Evolutionary conservation across 129 eudicot species (phyloP).

Genomic region (Lonicera japonica): DNA sequence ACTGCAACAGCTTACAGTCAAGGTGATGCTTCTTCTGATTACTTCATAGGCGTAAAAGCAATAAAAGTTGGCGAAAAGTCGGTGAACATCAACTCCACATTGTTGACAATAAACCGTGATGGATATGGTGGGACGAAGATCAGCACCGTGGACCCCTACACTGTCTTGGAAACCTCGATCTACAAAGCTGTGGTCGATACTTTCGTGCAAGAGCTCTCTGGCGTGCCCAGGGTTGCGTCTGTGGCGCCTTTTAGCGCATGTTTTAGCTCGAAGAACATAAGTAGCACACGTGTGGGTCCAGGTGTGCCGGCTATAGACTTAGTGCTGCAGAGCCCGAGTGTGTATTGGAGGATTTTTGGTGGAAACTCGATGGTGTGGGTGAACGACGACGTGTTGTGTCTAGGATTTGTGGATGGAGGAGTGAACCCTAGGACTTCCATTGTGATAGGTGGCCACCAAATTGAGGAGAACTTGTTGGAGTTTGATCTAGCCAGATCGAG

Average conservation of each 20-base stretch:
- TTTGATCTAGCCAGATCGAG: slow-evolving; percentile 19
- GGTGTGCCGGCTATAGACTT: slow-evolving; percentile 32
- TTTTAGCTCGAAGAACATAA: slow-evolving; percentile 15
- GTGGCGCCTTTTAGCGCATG: slow-evolving; percentile 27
- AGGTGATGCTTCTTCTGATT: slow-evolving; percentile 11
- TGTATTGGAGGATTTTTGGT: slow-evolving; percentile 30
- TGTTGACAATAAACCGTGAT: slow-evolving; percentile 5
- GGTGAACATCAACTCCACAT: not conserved
- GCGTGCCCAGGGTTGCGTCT: slow-evolving; percentile 23
- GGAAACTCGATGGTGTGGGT: slow-evolving; percentile 37
- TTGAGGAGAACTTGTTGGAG: slow-evolving; percentile 31
- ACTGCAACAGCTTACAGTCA: not conserved
- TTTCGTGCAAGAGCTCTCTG: slow-evolving; percentile 14
- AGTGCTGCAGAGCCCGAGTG: slow-evolving; percentile 11
- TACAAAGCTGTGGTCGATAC: slow-evolving; percentile 20
- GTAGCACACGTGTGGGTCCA: slow-evolving; percentile 19
- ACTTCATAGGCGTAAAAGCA: slow-evolving; percentile 24
- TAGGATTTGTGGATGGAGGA: slow-evolving; percentile 34
- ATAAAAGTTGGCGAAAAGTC: slow-evolving; percentile 8
- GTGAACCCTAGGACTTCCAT: slow-evolving; percentile 13
- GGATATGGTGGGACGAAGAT: slow-evolving; percentile 48
- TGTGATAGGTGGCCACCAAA: slow-evolving; percentile 35
- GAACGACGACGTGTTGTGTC: slow-evolving; percentile 20
- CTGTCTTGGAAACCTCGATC: slow-evolving; percentile 32
- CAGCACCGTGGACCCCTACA: slow-evolving; percentile 40